Percentiles rank a stretch among this genome's conserved stretches.
These are phyloP conservation scores for Coemansia sp. DNA, from an alignment of 192 early-diverging fungal species.

Conservation along the genomic window DNA sequence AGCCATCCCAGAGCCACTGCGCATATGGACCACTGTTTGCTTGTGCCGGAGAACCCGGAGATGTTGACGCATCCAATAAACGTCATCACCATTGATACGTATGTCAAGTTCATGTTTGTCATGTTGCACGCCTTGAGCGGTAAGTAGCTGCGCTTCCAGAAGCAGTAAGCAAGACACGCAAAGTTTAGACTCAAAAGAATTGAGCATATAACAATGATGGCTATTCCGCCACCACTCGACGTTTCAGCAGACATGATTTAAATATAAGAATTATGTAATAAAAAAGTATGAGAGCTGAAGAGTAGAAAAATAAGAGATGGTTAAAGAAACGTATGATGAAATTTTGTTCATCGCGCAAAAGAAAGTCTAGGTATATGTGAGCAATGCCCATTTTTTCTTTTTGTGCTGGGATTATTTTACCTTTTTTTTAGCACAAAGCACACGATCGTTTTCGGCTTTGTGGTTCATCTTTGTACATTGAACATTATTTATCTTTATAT, in stretches of 20 bases:
- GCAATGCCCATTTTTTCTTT: neutral
- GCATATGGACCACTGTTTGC: constrained; percentile 36
- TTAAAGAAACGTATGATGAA: neutral
- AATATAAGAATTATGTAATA: neutral
- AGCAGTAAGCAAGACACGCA: constrained; percentile 29
- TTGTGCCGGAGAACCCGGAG: constrained; percentile 11
- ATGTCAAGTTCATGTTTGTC: constrained; percentile 43
- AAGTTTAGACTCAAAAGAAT: constrained; percentile 23
- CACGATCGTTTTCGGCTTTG: neutral
- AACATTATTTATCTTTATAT: neutral
- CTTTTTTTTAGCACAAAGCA: neutral
- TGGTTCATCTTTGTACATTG: neutral
- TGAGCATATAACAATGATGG: constrained; percentile 34
- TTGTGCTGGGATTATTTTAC: neutral
- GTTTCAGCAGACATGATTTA: neutral
- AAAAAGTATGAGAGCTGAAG: neutral
- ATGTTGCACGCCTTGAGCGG: constrained; percentile 37
- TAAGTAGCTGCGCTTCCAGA: constrained; percentile 35
- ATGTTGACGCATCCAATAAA: constrained; percentile 34
- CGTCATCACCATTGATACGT: constrained; percentile 33
- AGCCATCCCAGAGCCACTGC: constrained; percentile 40
- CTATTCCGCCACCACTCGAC: constrained; percentile 25
- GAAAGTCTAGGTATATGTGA: neutral
- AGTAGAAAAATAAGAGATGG: neutral
- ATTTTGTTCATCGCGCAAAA: neutral